phyloP scores from a whole-genome alignment of 371 early-diverging fungal genomes.

The Thermomucor indicae-seudaticae region DNA sequence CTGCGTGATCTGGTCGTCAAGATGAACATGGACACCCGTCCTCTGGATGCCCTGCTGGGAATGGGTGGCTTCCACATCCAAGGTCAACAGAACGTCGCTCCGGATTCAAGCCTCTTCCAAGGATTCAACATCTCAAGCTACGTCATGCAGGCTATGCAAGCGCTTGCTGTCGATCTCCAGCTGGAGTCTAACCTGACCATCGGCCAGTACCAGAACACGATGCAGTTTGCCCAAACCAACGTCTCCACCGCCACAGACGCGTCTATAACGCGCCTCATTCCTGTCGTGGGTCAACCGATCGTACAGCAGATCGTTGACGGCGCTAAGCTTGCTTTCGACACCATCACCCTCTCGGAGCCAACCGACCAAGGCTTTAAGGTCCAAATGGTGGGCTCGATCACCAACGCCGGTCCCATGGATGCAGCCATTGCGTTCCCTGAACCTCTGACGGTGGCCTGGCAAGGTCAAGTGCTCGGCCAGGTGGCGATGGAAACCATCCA shows the following conservation, averaged over 20 bases:
- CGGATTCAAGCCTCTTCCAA: slow-evolving; percentile 37
- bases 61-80: slow-evolving; percentile 44
- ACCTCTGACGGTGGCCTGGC: slow-evolving; percentile 46
- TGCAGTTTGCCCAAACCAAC: slow-evolving; percentile 44
- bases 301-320: slow-evolving; percentile 53
- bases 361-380: slow-evolving; percentile 48
- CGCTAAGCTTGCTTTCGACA: slow-evolving; percentile 45
- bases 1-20: slow-evolving; percentile 47
- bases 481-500: slow-evolving; percentile 40
- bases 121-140: slow-evolving; percentile 49
- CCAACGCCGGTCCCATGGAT: slow-evolving; percentile 58
- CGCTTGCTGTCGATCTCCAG: slow-evolving; percentile 47
- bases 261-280: slow-evolving; percentile 43
- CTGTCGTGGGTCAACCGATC: slow-evolving; percentile 57
- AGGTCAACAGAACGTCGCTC: slow-evolving; percentile 28
- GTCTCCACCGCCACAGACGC: slow-evolving; percentile 45
- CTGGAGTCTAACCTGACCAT: slow-evolving; percentile 45
- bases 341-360: slow-evolving; percentile 45
- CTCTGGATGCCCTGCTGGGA: slow-evolving; percentile 46
- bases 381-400: slow-evolving; percentile 51
- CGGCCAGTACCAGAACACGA: slow-evolving; percentile 45
- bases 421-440: slow-evolving; percentile 56
- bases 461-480: slow-evolving; percentile 46
- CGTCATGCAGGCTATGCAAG: slow-evolving; percentile 48
- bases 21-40: slow-evolving; percentile 36